phyloP scores from a whole-genome alignment of 179 eudicot species.

The Silene coronaria region DNA sequence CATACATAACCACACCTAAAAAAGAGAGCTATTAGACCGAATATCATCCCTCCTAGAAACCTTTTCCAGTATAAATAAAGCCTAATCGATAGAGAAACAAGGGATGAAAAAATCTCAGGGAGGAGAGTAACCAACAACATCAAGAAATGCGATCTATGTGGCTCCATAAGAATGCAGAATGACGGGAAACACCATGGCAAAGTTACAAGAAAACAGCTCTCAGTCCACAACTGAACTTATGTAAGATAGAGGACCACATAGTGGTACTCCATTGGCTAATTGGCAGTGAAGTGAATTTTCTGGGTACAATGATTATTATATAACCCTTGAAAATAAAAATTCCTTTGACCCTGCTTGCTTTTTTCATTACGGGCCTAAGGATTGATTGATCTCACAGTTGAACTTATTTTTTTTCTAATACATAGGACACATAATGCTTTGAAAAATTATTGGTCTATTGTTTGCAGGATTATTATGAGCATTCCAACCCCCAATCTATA shows the following conservation, averaged over 20 bases:
- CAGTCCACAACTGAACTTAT: background rate
- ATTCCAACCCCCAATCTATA: background rate
- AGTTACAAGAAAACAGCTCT: background rate
- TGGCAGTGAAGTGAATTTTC: background rate
- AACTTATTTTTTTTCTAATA: background rate
- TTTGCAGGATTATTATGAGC: background rate
- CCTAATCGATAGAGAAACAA: background rate
- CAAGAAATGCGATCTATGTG: background rate
- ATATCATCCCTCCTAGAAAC: background rate
- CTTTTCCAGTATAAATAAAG: background rate
- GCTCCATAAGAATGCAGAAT: background rate
- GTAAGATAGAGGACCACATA: background rate
- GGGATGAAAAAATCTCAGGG: background rate
- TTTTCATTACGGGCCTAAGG: background rate
- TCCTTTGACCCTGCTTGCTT: background rate
- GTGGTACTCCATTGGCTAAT: too few relatives aligned
- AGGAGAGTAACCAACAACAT: background rate
- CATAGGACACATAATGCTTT: background rate
- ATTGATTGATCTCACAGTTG: background rate
- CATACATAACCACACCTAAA: background rate
- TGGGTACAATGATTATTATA: background rate
- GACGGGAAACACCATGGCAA: background rate
- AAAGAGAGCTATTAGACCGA: background rate
- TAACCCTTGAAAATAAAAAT: too few relatives aligned
- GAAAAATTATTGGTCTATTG: background rate